Base-by-base conservation (phyloP, 805 yeast genomes). In the Naumovozyma castellii region DNA sequence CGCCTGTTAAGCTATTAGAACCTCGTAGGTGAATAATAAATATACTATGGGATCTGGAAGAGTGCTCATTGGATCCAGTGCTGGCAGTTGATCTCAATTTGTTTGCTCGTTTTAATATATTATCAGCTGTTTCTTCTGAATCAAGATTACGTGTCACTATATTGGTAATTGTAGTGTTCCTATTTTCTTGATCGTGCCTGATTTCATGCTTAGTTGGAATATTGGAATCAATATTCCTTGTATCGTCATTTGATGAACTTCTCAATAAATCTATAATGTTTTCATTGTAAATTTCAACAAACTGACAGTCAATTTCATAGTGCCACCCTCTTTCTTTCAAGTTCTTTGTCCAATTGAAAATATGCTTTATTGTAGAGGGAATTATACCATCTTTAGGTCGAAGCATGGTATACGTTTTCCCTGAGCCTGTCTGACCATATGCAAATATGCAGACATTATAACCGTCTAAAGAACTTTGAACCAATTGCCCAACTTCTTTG, bases 391-490 rank as follows among this genome's bases (percentile, higher is more conserved):
- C 81, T 1, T 60, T 52, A 0, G 73, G 64, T 18, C 71, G 64
- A 2, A 87, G 73, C 97, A 90, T 92, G 0, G 98, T 92, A 57
- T 64, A 80, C 0, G 97, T 90, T 57, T 90, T 90, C 3, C 98
- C 98, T 0, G 97, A 81, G 0, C 92, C 95, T 0, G 98, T 92
- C 61, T 90, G 98, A 1, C 98, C 98, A 58, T 92, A 90, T 0
- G 97, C 95, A 65, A 90, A 86, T 1, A 92, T 84, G 59, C 97
- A 87, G 2, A 87, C 95, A 50, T 86, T 86, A 53, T 70, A 78
- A 0, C 98, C 98, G 61, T 90, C 94, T 12, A 88, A 59, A 1
- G 94, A 78, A 65, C 73, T 85, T 57, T 86, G 95, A 2, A 90
- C 78, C 17, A 90, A 62, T 57, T 87, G 95, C 2, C 92, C 79